These are phyloP conservation scores for Pseudogymnoascus sp. DNA, from an alignment of 2,329 filamentous ascomycete species.

Conservation along the genomic window DNA sequence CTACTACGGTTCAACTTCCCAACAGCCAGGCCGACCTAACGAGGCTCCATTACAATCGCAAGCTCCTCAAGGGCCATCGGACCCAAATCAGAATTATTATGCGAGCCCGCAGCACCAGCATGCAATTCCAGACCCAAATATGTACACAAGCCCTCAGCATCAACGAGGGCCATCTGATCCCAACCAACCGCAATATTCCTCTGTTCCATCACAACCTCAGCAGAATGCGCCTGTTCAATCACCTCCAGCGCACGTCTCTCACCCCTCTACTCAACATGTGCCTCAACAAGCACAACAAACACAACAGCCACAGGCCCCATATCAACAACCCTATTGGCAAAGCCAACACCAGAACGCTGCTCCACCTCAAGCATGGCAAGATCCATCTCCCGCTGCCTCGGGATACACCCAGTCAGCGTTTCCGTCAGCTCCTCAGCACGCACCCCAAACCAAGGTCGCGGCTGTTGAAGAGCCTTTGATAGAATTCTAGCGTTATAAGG, in stretches of 20 bases:
- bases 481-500: slow-evolving; percentile 48
- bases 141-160: slow-evolving; percentile 22
- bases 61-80: slow-evolving; percentile 12
- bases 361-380: slow-evolving; percentile 36
- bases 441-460: slow-evolving; percentile 45
- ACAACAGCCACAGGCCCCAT: slow-evolving; percentile 15
- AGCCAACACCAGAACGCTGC: slow-evolving; percentile 35
- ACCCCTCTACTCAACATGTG: slow-evolving; percentile 25
- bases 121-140: slow-evolving; percentile 10
- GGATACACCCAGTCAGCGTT: slow-evolving; percentile 55
- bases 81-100: not conserved
- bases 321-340: slow-evolving; percentile 44
- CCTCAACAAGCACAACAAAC: slow-evolving; percentile 17
- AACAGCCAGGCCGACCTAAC: slow-evolving; percentile 18
- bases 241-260: slow-evolving; percentile 21
- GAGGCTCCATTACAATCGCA: not conserved
- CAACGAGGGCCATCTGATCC: slow-evolving; percentile 23
- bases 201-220: slow-evolving; percentile 21
- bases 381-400: slow-evolving; percentile 32
- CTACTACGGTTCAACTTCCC: slow-evolving; percentile 42
- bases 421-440: slow-evolving; percentile 57
- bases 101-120: slow-evolving; percentile 4
- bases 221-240: slow-evolving; percentile 16
- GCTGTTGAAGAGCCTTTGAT: slow-evolving; percentile 71
- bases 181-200: slow-evolving; percentile 17